These are phyloP conservation scores for Gossypium stocksii DNA, from an alignment of 345 rosid species.

Conservation along the genomic window DNA sequence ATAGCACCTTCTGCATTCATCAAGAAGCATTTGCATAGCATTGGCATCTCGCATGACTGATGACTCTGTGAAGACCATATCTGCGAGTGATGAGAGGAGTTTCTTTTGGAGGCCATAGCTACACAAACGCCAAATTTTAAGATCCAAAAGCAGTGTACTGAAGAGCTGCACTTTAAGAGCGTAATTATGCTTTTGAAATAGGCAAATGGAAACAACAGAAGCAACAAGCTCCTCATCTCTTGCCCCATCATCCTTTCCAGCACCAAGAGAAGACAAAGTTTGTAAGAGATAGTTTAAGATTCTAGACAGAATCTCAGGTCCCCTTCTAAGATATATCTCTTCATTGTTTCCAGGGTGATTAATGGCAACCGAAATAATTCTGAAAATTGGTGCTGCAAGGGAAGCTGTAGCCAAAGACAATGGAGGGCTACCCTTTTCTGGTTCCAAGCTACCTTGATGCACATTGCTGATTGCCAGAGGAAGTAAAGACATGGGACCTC, in stretches of 20 bases:
- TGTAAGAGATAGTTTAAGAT: constrained; percentile 79
- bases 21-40: constrained; percentile 98
- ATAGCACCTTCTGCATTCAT: constrained; percentile 97
- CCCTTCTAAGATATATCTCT: constrained; percentile 68
- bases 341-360: constrained; percentile 88
- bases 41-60: constrained; percentile 86
- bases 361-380: constrained; percentile 74
- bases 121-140: constrained; percentile 93
- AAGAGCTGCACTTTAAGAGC: constrained; percentile 91
- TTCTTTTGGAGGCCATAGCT: constrained; percentile 96
- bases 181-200: constrained; percentile 75
- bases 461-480: constrained; percentile 74
- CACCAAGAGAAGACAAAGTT: constrained; percentile 63
- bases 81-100: constrained; percentile 88
- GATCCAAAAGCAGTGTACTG: constrained; percentile 75
- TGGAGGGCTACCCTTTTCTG: constrained; percentile 54
- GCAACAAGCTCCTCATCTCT: constrained; percentile 95
- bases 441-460: constrained; percentile 68
- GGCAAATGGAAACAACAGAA: constrained; percentile 85
- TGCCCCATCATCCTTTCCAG: constrained; percentile 55
- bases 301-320: constrained; percentile 90
- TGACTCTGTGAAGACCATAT: constrained; percentile 97
- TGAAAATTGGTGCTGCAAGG: constrained; percentile 88
- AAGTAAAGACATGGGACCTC: constrained; percentile 96
- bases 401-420: constrained; percentile 59